Evolutionary conservation across 1,139 yeast genomes (phyloP).

Genomic region (Suhomyces guaymorum): DNA sequence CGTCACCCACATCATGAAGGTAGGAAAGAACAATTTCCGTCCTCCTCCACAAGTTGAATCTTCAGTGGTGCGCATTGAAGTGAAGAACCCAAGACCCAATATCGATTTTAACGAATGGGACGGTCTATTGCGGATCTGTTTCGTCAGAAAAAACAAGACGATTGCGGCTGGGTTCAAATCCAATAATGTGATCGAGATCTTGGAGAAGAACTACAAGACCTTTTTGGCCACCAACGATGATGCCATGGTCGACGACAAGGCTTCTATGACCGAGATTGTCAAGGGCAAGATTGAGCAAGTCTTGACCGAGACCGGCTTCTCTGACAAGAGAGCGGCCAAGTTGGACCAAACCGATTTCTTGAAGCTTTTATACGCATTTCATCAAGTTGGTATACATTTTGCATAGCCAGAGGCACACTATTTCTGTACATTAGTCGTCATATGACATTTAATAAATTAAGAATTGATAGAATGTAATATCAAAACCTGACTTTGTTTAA

Average conservation of each 20-base stretch:
- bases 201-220: constrained; percentile 87
- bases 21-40: constrained; percentile 91
- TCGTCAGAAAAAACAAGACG: constrained; percentile 91
- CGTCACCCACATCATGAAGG: constrained; percentile 97
- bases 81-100: constrained; percentile 88
- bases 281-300: constrained; percentile 65
- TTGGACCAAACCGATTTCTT: constrained; percentile 94
- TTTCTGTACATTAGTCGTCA: constrained; percentile 10
- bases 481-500: too few relatives aligned
- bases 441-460: constrained; percentile 1
- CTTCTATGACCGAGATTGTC: constrained; percentile 47
- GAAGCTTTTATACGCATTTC: constrained; percentile 85
- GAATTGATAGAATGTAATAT: neutral
- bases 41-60: constrained; percentile 99
- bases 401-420: constrained; percentile 47
- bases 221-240: constrained; percentile 62
- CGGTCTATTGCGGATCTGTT: constrained; percentile 85
- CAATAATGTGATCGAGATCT: constrained; percentile 73
- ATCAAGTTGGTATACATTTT: constrained; percentile 95
- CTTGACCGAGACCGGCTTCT: constrained; percentile 71
- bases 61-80: constrained; percentile 89
- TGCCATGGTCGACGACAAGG: constrained; percentile 50
- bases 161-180: constrained; percentile 92
- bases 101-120: constrained; percentile 97
- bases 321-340: constrained; percentile 89